These are phyloP conservation scores for Hypoxylon sp. DNA, from an alignment of 2,329 filamentous ascomycete genomes.

Conservation along the genomic window DNA sequence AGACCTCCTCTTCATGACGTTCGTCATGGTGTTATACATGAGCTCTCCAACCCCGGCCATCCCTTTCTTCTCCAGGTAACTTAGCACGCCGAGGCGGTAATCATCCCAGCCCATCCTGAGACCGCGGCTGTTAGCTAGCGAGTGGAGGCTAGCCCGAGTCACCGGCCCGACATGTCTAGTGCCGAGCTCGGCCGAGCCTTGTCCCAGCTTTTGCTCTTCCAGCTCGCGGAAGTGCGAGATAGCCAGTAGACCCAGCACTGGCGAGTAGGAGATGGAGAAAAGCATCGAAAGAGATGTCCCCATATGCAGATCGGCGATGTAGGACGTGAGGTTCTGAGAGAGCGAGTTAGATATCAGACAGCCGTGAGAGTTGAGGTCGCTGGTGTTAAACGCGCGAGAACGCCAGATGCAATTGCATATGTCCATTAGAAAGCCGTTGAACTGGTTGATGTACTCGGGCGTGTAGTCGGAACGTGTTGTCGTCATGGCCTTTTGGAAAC, in stretches of 20 bases:
- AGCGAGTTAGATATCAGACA: constrained; percentile 58
- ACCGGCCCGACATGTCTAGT: constrained; percentile 72
- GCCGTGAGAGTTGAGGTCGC: constrained; percentile 69
- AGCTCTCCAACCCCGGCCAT: constrained; percentile 72
- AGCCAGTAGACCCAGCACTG: constrained; percentile 63
- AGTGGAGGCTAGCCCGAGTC: constrained; percentile 69
- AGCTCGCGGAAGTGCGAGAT: constrained; percentile 62
- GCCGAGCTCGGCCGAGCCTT: constrained; percentile 49
- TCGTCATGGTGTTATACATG: constrained; percentile 84
- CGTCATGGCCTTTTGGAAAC: constrained; percentile 66
- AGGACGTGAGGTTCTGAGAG: constrained; percentile 55
- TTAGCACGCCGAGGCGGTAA: constrained; percentile 76
- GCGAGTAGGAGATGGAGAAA: constrained; percentile 67
- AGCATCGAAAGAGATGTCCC: constrained; percentile 56
- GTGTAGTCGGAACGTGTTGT: constrained; percentile 55
- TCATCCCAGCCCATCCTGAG: constrained; percentile 74
- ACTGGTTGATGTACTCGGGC: constrained; percentile 68
- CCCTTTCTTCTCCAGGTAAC: constrained; percentile 69
- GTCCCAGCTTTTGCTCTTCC: constrained; percentile 62
- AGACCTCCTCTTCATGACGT: constrained; percentile 62
- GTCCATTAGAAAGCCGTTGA: constrained; percentile 89
- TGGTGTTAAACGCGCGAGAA: constrained; percentile 70
- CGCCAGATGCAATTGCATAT: constrained; percentile 86
- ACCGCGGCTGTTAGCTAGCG: constrained; percentile 71
- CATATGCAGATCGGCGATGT: constrained; percentile 58